phyloP scores from a whole-genome alignment of 192 early-diverging fungal genomes.

The Rhizophagus sp. region DNA sequence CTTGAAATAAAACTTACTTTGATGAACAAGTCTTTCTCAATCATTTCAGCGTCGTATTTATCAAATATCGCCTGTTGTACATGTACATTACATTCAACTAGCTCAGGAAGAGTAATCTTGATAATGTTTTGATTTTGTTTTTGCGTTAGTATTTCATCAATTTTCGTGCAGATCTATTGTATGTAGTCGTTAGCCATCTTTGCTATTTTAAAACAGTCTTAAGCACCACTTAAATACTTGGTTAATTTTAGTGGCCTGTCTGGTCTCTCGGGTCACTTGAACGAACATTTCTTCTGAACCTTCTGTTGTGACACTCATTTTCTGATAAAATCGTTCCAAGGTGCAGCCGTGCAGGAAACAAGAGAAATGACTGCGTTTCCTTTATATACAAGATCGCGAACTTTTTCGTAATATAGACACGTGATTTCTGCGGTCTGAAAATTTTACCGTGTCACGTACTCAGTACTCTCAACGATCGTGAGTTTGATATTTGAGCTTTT shows the following conservation, averaged over 20 bases:
- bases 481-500: too few relatives aligned
- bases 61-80: background rate
- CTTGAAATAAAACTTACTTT: constrained; percentile 3
- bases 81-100: background rate
- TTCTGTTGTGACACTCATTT: too few relatives aligned
- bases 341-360: too few relatives aligned
- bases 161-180: constrained; percentile 15
- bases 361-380: too few relatives aligned
- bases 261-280: background rate
- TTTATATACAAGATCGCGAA: too few relatives aligned
- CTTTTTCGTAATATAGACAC: too few relatives aligned
- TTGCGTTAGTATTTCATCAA: background rate
- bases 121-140: background rate
- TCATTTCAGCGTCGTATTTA: background rate
- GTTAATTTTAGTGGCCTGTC: constrained; percentile 5
- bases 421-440: too few relatives aligned
- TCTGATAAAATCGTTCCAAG: too few relatives aligned
- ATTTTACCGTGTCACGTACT: too few relatives aligned
- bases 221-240: constrained; percentile 3
- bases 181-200: background rate
- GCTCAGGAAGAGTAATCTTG: background rate
- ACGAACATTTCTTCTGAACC: too few relatives aligned
- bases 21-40: background rate
- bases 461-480: too few relatives aligned
- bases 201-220: background rate